Percentiles rank a stretch among this genome's conserved stretches.
Conservation (phyloP, 2,329 filamentous ascomycete genomes). For the Fusarium oligoseptatum region DNA sequence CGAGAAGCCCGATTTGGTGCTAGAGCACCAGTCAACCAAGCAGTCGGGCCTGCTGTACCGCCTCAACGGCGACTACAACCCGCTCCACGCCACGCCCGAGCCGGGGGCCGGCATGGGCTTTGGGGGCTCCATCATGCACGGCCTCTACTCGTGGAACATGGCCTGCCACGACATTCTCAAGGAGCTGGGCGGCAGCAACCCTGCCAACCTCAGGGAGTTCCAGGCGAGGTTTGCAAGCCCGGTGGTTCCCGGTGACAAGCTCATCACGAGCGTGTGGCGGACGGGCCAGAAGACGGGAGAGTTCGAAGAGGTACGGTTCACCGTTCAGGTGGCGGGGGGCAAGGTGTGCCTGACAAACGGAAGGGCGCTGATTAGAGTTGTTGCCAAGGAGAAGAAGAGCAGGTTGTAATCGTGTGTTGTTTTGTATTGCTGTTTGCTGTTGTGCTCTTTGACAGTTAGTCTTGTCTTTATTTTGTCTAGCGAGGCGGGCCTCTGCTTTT, state of each 20-base stretch:
- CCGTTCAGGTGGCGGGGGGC: conserved; percentile 81
- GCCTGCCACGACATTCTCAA: conserved; percentile 80
- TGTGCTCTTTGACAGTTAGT: not conserved
- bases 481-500: conserved; percentile 4
- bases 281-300: conserved; percentile 74
- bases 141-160: conserved; percentile 88
- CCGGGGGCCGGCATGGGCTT: conserved; percentile 92
- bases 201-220: conserved; percentile 87
- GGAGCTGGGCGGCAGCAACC: conserved; percentile 80
- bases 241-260: conserved; percentile 85
- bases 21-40: conserved; percentile 76
- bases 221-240: conserved; percentile 89
- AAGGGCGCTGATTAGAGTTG: conserved; percentile 72
- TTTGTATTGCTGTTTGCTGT: not conserved
- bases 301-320: conserved; percentile 87
- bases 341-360: conserved; percentile 92
- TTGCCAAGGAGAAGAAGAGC: not conserved
- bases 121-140: conserved; percentile 89
- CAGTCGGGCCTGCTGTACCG: conserved; percentile 84
- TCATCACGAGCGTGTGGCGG: conserved; percentile 85
- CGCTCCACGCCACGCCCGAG: conserved; percentile 88
- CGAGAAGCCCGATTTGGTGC: conserved; percentile 78
- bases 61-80: conserved; percentile 95
- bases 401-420: not conserved
- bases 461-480: not conserved